Evolutionary conservation across 192 early-diverging fungal genomes (phyloP), one percentile per base, ranked within the genome.

Genomic region (Backusella tuberculispora): DNA sequence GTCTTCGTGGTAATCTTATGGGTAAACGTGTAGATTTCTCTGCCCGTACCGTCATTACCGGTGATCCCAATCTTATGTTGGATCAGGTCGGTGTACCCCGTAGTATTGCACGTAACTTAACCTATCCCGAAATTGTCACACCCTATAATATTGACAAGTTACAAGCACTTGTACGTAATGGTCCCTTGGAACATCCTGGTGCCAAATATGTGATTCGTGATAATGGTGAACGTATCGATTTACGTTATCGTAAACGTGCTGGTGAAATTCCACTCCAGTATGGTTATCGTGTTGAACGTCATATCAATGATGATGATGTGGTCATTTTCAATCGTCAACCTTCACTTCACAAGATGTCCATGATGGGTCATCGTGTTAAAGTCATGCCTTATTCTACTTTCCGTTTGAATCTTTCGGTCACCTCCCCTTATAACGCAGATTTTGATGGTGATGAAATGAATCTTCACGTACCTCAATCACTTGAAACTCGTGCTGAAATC

Each of bases 361-460:
- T 99, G 98, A 99, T 99, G 98, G 98, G 96, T 8, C 98, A 99
- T 82, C 85, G 88, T 43, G 93, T 98, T 68, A 93, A 94, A 74
- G 95, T 99, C 45, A 98, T 99, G 98, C 98, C 98, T 4, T 98
- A 97, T 83, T 98, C 96, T 29, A 99, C 98, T 9, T 99, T 99
- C 89, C 91, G 98, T 21, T 85, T 99, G 43, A 99, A 98, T 74
- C 86, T 99, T 34, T 98, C 97, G 13, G 98, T 98, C 66, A 98
- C 97, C 7, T 92, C 95, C 50, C 98, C 98, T 21, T 99, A 99
- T 80, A 99, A 99, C 75, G 98, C 97, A 50, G 98, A 99, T 89
- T 99, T 99, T 85, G 98, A 99, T 81, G 98, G 98, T 68, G 98
- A 99, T 79, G 98, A 99, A 83, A 99, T 99, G 98, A 99, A 99